Percentiles rank a stretch among this genome's conserved stretches.
Conservation (phyloP, 1,284 basidiomycete species). For the Tylopilus sp. region DNA sequence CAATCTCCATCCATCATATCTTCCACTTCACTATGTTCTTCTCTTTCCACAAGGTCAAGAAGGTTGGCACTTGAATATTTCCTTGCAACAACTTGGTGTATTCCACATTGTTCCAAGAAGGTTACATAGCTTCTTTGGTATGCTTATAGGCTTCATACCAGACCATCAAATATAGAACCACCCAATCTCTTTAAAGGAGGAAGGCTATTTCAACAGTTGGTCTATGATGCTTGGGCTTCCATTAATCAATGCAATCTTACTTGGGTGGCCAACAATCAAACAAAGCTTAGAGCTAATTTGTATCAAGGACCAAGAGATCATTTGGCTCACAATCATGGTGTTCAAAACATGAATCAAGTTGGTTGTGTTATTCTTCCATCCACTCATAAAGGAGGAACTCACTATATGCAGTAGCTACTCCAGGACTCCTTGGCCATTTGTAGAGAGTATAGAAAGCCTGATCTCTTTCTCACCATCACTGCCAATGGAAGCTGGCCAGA, state of each 20-base stretch:
- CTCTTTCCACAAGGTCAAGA: slow-evolving; percentile 49
- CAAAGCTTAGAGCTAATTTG: too few species aligned
- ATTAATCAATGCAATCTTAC: slow-evolving; percentile 44
- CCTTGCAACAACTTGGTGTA: not conserved
- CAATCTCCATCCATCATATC: slow-evolving; percentile 48
- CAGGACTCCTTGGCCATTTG: not conserved
- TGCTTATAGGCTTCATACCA: slow-evolving; percentile 22
- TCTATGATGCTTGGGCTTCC: slow-evolving; percentile 45
- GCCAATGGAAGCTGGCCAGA: not conserved
- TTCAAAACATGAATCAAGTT: not conserved
- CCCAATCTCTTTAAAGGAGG: slow-evolving; percentile 46
- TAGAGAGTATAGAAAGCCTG: not conserved
- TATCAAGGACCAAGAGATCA: too few species aligned
- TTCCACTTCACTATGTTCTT: slow-evolving; percentile 49
- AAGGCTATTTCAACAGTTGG: slow-evolving; percentile 50
- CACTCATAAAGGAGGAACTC: not conserved
- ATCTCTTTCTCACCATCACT: not conserved
- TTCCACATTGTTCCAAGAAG: slow-evolving; percentile 13
- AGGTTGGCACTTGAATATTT: slow-evolving; percentile 51
- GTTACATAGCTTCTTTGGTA: slow-evolving; percentile 30
- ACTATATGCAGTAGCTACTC: not conserved
- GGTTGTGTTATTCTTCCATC: not conserved
- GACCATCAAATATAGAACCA: not conserved
- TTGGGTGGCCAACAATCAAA: slow-evolving; percentile 43
- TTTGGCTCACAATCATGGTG: not conserved